These are phyloP conservation scores for Arthrobotrys iridis DNA, from an alignment of 2,329 filamentous ascomycete species.

Conservation along the genomic window DNA sequence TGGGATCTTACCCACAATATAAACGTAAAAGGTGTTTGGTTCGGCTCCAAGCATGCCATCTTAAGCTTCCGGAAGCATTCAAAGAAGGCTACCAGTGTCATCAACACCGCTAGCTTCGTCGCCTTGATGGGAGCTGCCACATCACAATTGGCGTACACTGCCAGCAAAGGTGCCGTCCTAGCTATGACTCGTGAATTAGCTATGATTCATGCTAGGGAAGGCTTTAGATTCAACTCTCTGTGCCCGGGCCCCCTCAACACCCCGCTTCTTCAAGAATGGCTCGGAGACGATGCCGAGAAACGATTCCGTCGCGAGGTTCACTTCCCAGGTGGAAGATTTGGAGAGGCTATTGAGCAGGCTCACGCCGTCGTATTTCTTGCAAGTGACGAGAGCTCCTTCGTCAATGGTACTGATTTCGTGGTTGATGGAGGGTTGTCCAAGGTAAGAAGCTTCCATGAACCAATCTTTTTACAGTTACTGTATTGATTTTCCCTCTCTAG, in stretches of 20 bases:
- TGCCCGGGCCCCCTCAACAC: conserved; percentile 94
- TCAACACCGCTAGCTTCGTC: conserved; percentile 92
- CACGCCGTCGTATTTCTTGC: conserved; percentile 88
- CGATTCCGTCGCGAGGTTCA: conserved; percentile 84
- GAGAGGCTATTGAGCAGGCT: conserved; percentile 92
- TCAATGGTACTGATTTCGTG: conserved; percentile 90
- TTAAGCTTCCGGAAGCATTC: conserved; percentile 79
- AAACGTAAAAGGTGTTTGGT: conserved; percentile 99
- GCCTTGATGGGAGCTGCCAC: conserved; percentile 87
- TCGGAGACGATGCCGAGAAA: conserved; percentile 86
- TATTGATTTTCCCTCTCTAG: conserved; percentile 57
- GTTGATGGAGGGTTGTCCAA: conserved; percentile 96
- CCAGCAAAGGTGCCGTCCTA: conserved; percentile 90
- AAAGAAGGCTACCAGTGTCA: conserved; percentile 82
- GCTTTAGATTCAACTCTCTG: conserved; percentile 87
- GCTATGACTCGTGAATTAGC: conserved; percentile 90
- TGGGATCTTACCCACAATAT: conserved; percentile 94
- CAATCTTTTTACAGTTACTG: background rate
- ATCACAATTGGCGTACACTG: conserved; percentile 90
- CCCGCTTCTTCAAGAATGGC: conserved; percentile 89
- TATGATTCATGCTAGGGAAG: conserved; percentile 89
- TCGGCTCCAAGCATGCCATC: conserved; percentile 89
- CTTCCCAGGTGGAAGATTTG: conserved; percentile 87
- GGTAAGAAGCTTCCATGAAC: conserved; percentile 60
- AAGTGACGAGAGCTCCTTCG: conserved; percentile 87